Evolutionary conservation across 495 filamentous ascomycete genomes (phyloP), one percentile per base, ranked within the genome.

Genomic region (Daldinia childiae): DNA sequence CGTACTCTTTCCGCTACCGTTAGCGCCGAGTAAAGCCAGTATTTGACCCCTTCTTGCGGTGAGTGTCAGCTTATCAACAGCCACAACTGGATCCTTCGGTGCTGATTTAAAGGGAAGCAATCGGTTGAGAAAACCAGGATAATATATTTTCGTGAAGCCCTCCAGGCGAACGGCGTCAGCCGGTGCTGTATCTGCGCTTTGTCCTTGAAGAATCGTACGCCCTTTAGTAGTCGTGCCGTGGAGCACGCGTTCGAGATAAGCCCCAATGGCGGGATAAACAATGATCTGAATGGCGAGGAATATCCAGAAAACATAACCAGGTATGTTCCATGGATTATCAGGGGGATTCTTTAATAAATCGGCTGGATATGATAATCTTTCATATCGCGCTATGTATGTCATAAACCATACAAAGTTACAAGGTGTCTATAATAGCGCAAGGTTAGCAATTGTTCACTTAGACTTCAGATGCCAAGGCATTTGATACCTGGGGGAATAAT

Each of bases 1-100:
- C 0, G 93, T 97, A 52, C 88, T 90, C 78, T 97, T 97, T 56
- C 93, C 93, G 62, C 88, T 90, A 50, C 93, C 93, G 77, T 97
- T 97, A 2, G 93, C 92, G 17, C 93, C 93, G 2, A 97, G 84
- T 1, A 97, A 81, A 2, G 93, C 91, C 72, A 92, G 84, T 36
- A 97, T 95, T 73, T 95, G 89, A 0, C 93, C 93, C 62, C 89
- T 87, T 17, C 86, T 79, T 7, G 92, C 88, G 21, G 80, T 82
- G 19, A 97, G 79, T 4, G 86, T 86, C 21, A 97, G 80, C 43
- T 86, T 74, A 60, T 92, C 81, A 19, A 97, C 93, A 2, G 93
- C 93, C 11, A 89, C 76, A 0, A 96, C 92, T 3, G 85, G 86
- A 17, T 89, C 85, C 51, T 83, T 85, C 7, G 81, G 83, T 64